Conservation (phyloP, 306 rosid genomes). For the Fagus crenata region DNA sequence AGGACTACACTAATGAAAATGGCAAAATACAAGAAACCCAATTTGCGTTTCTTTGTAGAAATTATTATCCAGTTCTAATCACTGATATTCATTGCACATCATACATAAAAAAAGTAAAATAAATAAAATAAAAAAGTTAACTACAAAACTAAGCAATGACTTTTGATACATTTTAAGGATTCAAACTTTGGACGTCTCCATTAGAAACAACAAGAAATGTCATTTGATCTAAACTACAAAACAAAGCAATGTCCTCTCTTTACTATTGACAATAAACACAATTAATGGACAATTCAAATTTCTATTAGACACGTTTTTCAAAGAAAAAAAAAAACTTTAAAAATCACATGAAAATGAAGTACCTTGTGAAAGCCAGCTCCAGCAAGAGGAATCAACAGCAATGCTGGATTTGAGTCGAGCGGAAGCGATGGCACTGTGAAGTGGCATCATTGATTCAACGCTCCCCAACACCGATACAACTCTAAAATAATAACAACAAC, state of each 20-base stretch:
- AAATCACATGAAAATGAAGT: neutral
- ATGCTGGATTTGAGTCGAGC: slow-evolving; percentile 84
- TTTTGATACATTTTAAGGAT: too few species aligned
- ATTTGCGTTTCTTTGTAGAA: neutral
- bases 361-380: slow-evolving; percentile 95
- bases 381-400: slow-evolving; percentile 66
- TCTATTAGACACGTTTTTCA: too few species aligned
- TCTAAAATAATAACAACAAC: slow-evolving; percentile 30
- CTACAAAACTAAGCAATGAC: too few species aligned
- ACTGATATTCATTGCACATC: neutral
- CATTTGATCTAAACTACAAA: too few species aligned
- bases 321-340: too few species aligned
- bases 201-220: too few species aligned
- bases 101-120: too few species aligned
- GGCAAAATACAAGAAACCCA: neutral
- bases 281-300: too few species aligned
- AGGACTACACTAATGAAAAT: neutral
- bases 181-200: too few species aligned
- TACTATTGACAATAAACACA: too few species aligned
- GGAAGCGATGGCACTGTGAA: slow-evolving; percentile 76
- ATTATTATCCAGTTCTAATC: neutral
- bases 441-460: slow-evolving; percentile 78
- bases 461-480: slow-evolving; percentile 60
- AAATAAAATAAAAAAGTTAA: too few species aligned
- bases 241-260: too few species aligned